Evolutionary conservation across 2,329 filamentous ascomycete genomes (phyloP).

Genomic region (Fusarium floridanum): DNA sequence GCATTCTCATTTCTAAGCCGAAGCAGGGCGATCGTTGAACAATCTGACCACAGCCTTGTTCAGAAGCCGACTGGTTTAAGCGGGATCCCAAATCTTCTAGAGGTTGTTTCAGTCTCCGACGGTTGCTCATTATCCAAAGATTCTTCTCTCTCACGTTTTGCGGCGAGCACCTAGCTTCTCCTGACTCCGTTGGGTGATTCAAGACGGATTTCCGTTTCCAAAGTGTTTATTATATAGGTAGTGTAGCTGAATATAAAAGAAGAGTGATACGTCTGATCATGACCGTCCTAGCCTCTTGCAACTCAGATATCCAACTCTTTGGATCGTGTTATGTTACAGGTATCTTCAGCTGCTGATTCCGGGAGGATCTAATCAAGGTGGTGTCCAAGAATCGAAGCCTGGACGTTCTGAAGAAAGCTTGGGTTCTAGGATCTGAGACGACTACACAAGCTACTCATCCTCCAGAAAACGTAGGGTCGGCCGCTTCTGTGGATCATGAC

Average conservation of each 20-base stretch:
- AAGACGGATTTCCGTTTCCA: conserved; percentile 50
- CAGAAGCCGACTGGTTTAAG: conserved; percentile 27
- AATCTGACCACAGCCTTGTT: background rate
- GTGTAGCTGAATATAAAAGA: background rate
- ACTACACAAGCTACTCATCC: conserved; percentile 48
- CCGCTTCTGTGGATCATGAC: conserved; percentile 41
- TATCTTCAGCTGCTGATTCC: conserved; percentile 48
- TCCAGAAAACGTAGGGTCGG: conserved; percentile 42
- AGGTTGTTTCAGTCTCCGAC: conserved; percentile 29
- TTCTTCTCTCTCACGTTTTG: conserved; percentile 51
- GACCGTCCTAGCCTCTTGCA: background rate
- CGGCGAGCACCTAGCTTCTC: conserved; percentile 55
- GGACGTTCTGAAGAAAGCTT: conserved; percentile 33
- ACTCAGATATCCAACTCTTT: too few species aligned
- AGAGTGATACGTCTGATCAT: conserved; percentile 37
- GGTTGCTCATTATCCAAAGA: conserved; percentile 42
- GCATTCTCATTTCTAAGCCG: background rate
- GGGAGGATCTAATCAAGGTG: conserved; percentile 49
- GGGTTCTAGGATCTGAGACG: conserved; percentile 16
- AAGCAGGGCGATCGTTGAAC: background rate
- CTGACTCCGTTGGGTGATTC: conserved; percentile 48
- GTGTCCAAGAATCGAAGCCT: conserved; percentile 35
- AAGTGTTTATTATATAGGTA: background rate
- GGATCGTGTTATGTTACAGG: too few species aligned
- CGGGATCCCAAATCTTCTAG: conserved; percentile 47